Evolutionary conservation across 768 basidiomycete species (phyloP), one percentile per base, ranked within the genome.

Genomic region (Gautieria morchelliformis): DNA sequence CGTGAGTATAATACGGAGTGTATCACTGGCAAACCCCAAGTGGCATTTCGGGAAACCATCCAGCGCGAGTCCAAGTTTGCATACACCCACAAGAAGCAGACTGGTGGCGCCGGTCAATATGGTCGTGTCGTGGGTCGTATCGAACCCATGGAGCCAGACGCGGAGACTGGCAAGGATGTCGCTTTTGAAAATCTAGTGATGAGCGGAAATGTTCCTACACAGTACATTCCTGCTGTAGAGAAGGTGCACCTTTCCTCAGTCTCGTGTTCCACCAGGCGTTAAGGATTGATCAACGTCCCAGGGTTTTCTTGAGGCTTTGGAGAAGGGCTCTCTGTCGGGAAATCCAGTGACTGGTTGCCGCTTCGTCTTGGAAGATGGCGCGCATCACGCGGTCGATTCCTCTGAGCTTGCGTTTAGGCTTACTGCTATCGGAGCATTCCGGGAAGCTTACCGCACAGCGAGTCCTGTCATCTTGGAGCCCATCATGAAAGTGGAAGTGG

Each of bases 401-500:
- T 93, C 90, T 56, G 96, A 98, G 69, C 72, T 97, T 63, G 94
- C 96, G 41, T 99, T 98, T 81, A 78, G 92, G 45, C 78, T 93
- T 37, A 89, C 91, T 6, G 84, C 90, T 5, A 85, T 95, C 41
- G 88, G 92, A 53, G 94, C 93, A 0, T 94, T 97, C 79, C 82
- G 89, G 53, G 95, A 98, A 65, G 83, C 85, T 4, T 98, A 88
- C 76, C 75, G 76, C 61, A 78, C 78, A 61, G 85, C 90, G 46
- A 75, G 75, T 52, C 84, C 91, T 0, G 84, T 91, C 53, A 86
- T 99, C 56, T 73, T 99, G 41, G 95, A 99, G 68, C 95, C 95
- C n/a, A 87, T 98, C 72, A 99, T 99, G 95, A 89, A 82, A 15
- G 95, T 99, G 39, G 95, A 99, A 65, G 91, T 98, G 27, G 86